Evolutionary conservation across 1,284 basidiomycete species (phyloP).

Genomic region (Sphaerobolus stellatus): DNA sequence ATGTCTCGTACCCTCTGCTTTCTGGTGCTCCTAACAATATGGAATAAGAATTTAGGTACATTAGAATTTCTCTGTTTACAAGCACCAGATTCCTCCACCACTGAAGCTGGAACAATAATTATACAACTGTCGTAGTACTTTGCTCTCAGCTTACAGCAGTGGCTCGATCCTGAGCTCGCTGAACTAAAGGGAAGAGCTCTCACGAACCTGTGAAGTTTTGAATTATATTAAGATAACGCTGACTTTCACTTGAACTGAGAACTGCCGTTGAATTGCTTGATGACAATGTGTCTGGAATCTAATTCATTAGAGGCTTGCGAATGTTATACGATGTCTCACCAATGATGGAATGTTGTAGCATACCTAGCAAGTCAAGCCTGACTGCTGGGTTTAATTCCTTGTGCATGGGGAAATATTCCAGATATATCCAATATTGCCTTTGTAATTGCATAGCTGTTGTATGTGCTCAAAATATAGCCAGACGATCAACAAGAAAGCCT

Average conservation of each 20-base stretch:
- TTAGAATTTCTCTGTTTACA: constrained; percentile 24
- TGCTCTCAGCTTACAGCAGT: constrained; percentile 6
- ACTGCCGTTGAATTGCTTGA: constrained; percentile 45
- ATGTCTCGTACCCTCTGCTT: constrained; percentile 2
- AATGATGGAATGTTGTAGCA: constrained; percentile 46
- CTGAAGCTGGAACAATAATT: constrained; percentile 11
- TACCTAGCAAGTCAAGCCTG: constrained; percentile 43
- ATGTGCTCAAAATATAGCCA: background rate
- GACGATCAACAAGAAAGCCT: background rate
- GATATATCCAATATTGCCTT: constrained; percentile 56
- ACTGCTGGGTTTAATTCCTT: constrained; percentile 34
- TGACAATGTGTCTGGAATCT: constrained; percentile 36
- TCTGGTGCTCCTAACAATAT: background rate
- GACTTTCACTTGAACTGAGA: constrained; percentile 35
- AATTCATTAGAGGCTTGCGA: background rate
- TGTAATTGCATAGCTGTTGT: constrained; percentile 48
- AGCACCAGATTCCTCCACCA: constrained; percentile 7
- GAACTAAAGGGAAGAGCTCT: constrained; percentile 33
- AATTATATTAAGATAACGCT: constrained; percentile 21
- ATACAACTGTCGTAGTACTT: background rate
- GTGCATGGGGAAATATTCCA: constrained; percentile 46
- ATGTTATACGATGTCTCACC: constrained; percentile 35
- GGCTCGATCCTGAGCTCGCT: background rate
- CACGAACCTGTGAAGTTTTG: constrained; percentile 25
- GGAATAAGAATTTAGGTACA: constrained; percentile 33